Evolutionary conservation across 805 yeast genomes (phyloP).

Genomic region (Brettanomyces nanus): DNA sequence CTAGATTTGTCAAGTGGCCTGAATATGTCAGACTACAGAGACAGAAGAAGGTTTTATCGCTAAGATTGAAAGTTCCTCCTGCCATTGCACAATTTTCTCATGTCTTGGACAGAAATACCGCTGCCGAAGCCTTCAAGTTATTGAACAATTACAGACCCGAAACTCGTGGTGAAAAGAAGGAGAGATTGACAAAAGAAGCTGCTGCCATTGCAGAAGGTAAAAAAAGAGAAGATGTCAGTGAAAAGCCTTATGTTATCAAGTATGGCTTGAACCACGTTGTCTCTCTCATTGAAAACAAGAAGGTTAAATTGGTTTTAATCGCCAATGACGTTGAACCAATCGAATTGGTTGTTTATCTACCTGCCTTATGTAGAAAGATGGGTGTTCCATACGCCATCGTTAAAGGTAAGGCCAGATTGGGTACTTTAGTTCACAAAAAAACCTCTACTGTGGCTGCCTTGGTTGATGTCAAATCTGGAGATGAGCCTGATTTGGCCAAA

Average conservation of each 20-base stretch:
- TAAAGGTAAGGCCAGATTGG: slow-evolving; percentile 98
- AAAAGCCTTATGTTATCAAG: slow-evolving; percentile 95
- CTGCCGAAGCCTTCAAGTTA: slow-evolving; percentile 92
- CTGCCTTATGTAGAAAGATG: slow-evolving; percentile 98
- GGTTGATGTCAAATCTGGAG: slow-evolving; percentile 91
- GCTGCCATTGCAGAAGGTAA: slow-evolving; percentile 98
- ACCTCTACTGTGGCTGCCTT: slow-evolving; percentile 95
- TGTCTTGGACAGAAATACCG: slow-evolving; percentile 97
- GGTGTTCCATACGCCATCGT: slow-evolving; percentile 98
- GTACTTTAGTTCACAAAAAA: slow-evolving; percentile 95
- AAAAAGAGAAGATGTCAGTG: slow-evolving; percentile 91
- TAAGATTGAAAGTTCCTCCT: slow-evolving; percentile 99
- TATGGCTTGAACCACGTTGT: slow-evolving; percentile 99
- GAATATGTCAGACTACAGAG: slow-evolving; percentile 97
- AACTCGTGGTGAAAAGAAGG: slow-evolving; percentile 95
- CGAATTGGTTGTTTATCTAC: slow-evolving; percentile 93
- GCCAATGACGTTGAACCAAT: slow-evolving; percentile 99
- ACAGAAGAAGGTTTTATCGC: slow-evolving; percentile 91
- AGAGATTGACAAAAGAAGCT: slow-evolving; percentile 97
- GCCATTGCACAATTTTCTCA: slow-evolving; percentile 94
- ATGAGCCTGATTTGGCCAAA: slow-evolving; percentile 89
- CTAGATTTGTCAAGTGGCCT: slow-evolving; percentile 99
- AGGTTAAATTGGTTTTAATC: slow-evolving; percentile 92
- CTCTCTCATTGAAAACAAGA: slow-evolving; percentile 94
- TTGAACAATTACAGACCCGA: slow-evolving; percentile 99